Conservation (phyloP, 2,329 filamentous ascomycete genomes). For the Blastomyces parvus region DNA sequence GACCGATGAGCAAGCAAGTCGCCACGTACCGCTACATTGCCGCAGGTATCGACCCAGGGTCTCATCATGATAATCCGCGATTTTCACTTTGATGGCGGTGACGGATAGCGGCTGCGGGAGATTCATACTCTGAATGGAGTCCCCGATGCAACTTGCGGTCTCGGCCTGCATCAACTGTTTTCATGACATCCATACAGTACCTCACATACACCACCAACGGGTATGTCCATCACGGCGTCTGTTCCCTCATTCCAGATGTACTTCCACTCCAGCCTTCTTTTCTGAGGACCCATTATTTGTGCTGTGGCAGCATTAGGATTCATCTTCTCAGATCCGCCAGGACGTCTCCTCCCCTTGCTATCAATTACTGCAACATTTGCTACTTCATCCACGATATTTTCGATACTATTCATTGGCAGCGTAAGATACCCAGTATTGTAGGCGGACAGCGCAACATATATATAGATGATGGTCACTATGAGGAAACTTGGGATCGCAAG, state of each 20-base stretch:
- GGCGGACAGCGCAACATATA: constrained; percentile 81
- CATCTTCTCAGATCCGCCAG: constrained; percentile 36
- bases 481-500: constrained; percentile 84
- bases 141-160: no score
- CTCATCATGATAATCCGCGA: no score
- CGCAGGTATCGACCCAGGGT: no score
- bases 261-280: constrained; percentile 57
- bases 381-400: constrained; percentile 85
- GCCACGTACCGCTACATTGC: no score
- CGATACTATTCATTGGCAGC: constrained; percentile 64
- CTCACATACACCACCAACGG: constrained; percentile 88
- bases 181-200: constrained; percentile 61
- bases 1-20: no score
- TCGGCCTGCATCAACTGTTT: no score
- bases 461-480: constrained; percentile 80
- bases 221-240: constrained; percentile 95
- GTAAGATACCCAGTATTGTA: constrained; percentile 91
- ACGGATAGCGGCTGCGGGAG: no score
- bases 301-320: constrained; percentile 33
- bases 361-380: constrained; percentile 79
- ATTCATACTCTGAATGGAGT: no score
- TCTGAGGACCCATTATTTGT: constrained; percentile 35
- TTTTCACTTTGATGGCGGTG: no score
- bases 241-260: constrained; percentile 84
- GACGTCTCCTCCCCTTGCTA: constrained; percentile 50